These are phyloP conservation scores for Pseudogymnoascus pannorum DNA, from an alignment of 2,329 filamentous ascomycete genomes.

Conservation along the genomic window DNA sequence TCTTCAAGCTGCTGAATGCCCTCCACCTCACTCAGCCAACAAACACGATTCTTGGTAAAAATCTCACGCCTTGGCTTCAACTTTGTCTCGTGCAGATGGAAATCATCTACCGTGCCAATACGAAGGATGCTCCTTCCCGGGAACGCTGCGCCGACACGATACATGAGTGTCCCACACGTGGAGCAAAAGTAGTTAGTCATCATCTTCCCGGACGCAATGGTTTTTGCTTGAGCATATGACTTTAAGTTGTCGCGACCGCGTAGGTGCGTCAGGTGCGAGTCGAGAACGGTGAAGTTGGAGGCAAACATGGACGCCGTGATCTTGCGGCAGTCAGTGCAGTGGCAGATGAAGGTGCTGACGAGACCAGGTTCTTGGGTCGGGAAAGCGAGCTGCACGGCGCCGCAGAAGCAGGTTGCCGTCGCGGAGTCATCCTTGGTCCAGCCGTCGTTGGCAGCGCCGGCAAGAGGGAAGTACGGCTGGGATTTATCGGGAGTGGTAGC, in stretches of 20 bases:
- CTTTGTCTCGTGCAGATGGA: conserved; percentile 47
- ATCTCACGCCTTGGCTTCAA: conserved; percentile 47
- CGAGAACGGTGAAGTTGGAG: conserved; percentile 46
- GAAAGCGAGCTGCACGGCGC: conserved; percentile 46
- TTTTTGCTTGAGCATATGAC: conserved; percentile 38
- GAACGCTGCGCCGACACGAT: conserved; percentile 38
- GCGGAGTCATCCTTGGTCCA: conserved; percentile 40
- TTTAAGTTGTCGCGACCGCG: conserved; percentile 46
- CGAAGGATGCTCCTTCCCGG: conserved; percentile 43
- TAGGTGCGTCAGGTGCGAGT: conserved; percentile 39
- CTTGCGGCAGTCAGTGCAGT: conserved; percentile 56
- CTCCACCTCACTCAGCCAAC: conserved; percentile 38
- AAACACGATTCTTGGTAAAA: conserved; percentile 44
- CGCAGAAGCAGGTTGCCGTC: conserved; percentile 53
- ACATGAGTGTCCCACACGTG: conserved; percentile 55
- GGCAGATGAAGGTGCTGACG: conserved; percentile 46
- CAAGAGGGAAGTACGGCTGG: conserved; percentile 33
- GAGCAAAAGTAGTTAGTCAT: conserved; percentile 59
- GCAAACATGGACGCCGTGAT: conserved; percentile 56
- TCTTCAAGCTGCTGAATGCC: conserved; percentile 28
- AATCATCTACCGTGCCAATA: conserved; percentile 57
- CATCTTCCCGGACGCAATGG: conserved; percentile 37
- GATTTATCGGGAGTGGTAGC: conserved; percentile 19
- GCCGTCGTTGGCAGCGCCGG: conserved; percentile 34
- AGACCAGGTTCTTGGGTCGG: conserved; percentile 40